Evolutionary conservation across 2,329 filamentous ascomycete genomes (phyloP).

Genomic region (Xylariomycetidae sp.): DNA sequence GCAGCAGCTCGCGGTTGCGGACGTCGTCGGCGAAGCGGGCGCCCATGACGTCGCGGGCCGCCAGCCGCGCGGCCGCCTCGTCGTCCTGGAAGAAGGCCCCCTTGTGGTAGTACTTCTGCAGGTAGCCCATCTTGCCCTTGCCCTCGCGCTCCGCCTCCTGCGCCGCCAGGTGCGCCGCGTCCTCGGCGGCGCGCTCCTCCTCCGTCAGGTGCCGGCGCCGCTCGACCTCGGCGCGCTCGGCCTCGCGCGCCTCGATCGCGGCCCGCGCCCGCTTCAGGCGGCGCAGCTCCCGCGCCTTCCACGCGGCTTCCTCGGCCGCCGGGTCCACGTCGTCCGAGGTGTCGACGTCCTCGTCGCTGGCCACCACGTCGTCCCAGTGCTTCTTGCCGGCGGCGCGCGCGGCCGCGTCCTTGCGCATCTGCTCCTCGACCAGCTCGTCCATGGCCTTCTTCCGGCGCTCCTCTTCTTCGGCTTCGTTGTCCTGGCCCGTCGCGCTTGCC

Average conservation of each 20-base stretch:
- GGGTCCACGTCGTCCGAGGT: constrained; percentile 84
- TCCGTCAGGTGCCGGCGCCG: constrained; percentile 78
- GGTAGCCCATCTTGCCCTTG: constrained; percentile 76
- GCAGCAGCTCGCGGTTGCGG: constrained; percentile 72
- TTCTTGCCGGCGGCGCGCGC: constrained; percentile 71
- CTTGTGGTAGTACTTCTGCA: constrained; percentile 97
- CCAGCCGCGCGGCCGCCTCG: constrained; percentile 65
- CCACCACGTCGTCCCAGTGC: constrained; percentile 76
- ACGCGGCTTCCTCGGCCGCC: constrained; percentile 82
- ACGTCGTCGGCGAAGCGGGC: constrained; percentile 77
- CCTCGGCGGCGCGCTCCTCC: constrained; percentile 80
- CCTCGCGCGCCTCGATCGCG: constrained; percentile 76
- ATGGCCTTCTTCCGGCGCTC: constrained; percentile 63
- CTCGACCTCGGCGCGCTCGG: constrained; percentile 83
- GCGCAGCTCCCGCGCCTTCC: constrained; percentile 87
- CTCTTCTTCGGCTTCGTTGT: constrained; percentile 26
- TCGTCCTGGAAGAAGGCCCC: constrained; percentile 93
- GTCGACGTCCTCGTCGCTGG: constrained; percentile 70
- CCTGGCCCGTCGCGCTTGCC: constrained; percentile 8
- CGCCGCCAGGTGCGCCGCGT: constrained; percentile 66
- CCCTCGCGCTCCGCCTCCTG: constrained; percentile 75
- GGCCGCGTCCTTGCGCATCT: constrained; percentile 75
- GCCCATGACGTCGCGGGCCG: constrained; percentile 80
- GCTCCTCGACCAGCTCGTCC: constrained; percentile 78
- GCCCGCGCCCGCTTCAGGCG: constrained; percentile 83